Percentiles rank a stretch among this genome's conserved stretches.
Conservation (phyloP, 306 rosid genomes). For the Prunus davidiana region DNA sequence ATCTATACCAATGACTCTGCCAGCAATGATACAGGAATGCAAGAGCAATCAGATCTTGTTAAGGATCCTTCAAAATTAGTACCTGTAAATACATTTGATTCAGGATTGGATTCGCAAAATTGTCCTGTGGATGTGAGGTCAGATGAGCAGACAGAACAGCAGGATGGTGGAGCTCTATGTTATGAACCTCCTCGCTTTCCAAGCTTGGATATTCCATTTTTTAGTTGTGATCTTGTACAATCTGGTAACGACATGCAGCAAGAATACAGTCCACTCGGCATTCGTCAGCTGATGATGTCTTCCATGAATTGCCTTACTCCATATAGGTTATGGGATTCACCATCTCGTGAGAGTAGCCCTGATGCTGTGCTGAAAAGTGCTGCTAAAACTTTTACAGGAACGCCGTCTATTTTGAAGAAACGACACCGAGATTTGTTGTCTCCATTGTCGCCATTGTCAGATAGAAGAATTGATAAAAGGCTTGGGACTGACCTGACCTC, state of each 20-base stretch:
- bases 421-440: constrained; percentile 77
- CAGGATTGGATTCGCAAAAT: constrained; percentile 45
- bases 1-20: constrained; percentile 50
- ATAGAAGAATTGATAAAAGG: constrained; percentile 74
- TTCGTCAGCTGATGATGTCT: constrained; percentile 90
- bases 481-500: constrained; percentile 62
- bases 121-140: constrained; percentile 38
- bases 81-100: constrained; percentile 61
- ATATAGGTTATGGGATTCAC: constrained; percentile 89
- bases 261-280: constrained; percentile 97
- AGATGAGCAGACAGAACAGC: constrained; percentile 42
- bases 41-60: constrained; percentile 39
- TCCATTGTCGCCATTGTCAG: constrained; percentile 90
- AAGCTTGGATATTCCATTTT: constrained; percentile 84
- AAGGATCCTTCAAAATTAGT: constrained; percentile 56
- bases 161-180: constrained; percentile 65
- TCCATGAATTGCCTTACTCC: constrained; percentile 90
- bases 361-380: constrained; percentile 83
- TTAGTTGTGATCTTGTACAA: constrained; percentile 93
- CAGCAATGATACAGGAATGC: constrained; percentile 37
- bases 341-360: constrained; percentile 71
- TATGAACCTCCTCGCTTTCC: constrained; percentile 98
- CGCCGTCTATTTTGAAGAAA: constrained; percentile 94
- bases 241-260: constrained; percentile 82
- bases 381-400: constrained; percentile 77